Conservation (phyloP, 164 flowering plant genomes). For the Vitis amurensis region DNA sequence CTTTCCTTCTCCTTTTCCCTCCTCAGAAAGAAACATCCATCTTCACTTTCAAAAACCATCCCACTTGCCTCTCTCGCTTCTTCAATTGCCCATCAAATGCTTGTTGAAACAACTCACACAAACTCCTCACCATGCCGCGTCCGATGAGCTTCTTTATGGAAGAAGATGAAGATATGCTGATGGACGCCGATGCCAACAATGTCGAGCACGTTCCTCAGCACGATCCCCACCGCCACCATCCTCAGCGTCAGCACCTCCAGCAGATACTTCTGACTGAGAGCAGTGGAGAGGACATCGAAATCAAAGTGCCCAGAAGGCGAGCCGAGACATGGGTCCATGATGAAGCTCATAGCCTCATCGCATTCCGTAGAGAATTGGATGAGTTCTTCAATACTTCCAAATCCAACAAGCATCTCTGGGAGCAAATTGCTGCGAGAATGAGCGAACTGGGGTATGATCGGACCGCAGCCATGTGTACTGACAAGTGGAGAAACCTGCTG, state of each 20-base stretch:
- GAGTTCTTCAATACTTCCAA: conserved; percentile 78
- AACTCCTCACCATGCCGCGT: conserved; percentile 20
- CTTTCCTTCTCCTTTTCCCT: no score
- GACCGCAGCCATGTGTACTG: conserved; percentile 89
- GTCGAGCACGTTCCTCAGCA: neutral
- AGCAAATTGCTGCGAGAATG: conserved; percentile 85
- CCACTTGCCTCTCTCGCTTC: no score
- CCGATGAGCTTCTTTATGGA: conserved; percentile 62
- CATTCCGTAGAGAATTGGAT: conserved; percentile 70
- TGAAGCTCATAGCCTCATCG: conserved; percentile 66
- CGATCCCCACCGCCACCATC: neutral
- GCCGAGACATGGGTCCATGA: conserved; percentile 97
- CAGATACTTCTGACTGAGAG: conserved; percentile 55
- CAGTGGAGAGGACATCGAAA: conserved; percentile 63
- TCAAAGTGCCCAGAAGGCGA: conserved; percentile 74
- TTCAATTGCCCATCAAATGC: no score
- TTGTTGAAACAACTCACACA: no score
- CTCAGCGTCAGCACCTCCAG: conserved; percentile 19
- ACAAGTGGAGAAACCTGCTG: conserved; percentile 92
- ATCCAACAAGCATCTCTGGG: conserved; percentile 92
- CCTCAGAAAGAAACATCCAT: no score
- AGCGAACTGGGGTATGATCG: conserved; percentile 83
- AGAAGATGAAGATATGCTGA: conserved; percentile 48
- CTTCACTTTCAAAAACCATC: no score
- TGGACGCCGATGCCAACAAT: conserved; percentile 51